phyloP scores from a whole-genome alignment of 2,329 filamentous ascomycete genomes.

The Aspergillus vadensis region DNA sequence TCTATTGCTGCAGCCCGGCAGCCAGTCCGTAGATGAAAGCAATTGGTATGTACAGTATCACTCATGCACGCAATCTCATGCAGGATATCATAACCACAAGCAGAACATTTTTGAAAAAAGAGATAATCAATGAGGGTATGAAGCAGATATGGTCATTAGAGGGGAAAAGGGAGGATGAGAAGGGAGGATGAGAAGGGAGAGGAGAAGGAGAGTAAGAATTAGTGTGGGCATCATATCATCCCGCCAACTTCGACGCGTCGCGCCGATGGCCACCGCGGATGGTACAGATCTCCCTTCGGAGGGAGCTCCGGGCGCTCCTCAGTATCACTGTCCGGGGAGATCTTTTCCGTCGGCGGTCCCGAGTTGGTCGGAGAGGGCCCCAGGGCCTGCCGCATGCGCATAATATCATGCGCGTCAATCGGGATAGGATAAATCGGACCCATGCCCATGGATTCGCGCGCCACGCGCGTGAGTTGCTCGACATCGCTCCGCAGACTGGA shows the following conservation, averaged over 20 bases:
- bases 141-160: background rate
- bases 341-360: constrained; percentile 19
- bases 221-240: constrained; percentile 31
- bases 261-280: constrained; percentile 30
- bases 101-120: background rate
- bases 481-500: constrained; percentile 45
- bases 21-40: too few relatives aligned
- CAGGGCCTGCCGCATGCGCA: constrained; percentile 30
- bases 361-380: constrained; percentile 23
- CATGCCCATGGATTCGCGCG: constrained; percentile 35
- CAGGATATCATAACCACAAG: background rate
- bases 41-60: background rate
- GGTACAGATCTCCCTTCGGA: constrained; percentile 27
- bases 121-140: background rate
- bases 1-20: too few relatives aligned
- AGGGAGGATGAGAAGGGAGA: too few relatives aligned
- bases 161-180: background rate
- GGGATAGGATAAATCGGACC: constrained; percentile 38
- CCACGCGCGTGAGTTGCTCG: constrained; percentile 36
- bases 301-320: constrained; percentile 26
- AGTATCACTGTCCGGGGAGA: constrained; percentile 28
- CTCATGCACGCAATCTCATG: background rate
- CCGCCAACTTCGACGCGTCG: constrained; percentile 29
- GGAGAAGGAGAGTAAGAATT: background rate
- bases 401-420: constrained; percentile 34